These are phyloP conservation scores for Acer saccharum DNA, from an alignment of 345 rosid genomes.

Conservation along the genomic window DNA sequence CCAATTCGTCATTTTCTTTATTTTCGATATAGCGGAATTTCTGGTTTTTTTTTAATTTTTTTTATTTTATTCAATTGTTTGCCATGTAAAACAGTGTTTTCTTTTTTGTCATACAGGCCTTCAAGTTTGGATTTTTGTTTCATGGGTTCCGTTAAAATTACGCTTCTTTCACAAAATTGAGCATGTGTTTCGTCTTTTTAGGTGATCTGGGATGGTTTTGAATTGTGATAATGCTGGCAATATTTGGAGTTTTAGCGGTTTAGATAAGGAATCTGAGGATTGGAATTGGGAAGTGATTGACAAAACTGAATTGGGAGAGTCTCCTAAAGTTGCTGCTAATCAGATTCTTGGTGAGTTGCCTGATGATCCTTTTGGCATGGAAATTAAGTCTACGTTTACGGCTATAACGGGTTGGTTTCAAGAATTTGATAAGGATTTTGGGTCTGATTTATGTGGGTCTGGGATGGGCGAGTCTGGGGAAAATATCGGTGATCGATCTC, in stretches of 20 bases:
- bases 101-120: conserved; percentile 30
- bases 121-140: neutral
- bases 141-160: neutral
- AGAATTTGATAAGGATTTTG: conserved; percentile 64
- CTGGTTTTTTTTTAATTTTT: neutral
- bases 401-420: conserved; percentile 79
- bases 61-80: too few species aligned
- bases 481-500: conserved; percentile 42
- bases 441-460: conserved; percentile 26
- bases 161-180: neutral
- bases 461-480: conserved; percentile 42
- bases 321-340: conserved; percentile 29
- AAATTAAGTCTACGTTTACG: conserved; percentile 66
- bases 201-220: conserved; percentile 14
- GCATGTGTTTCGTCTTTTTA: neutral
- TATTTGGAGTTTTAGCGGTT: conserved; percentile 18
- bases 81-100: too few species aligned
- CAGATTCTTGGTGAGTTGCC: conserved; percentile 79
- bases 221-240: conserved; percentile 13
- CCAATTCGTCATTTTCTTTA: conserved; percentile 1
- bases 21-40: neutral
- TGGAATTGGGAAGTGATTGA: conserved; percentile 36
- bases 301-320: conserved; percentile 15
- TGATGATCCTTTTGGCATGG: conserved; percentile 93
- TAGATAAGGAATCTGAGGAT: conserved; percentile 28